Conservation (phyloP, 2,329 filamentous ascomycete genomes). For the Fusarium hostae region DNA sequence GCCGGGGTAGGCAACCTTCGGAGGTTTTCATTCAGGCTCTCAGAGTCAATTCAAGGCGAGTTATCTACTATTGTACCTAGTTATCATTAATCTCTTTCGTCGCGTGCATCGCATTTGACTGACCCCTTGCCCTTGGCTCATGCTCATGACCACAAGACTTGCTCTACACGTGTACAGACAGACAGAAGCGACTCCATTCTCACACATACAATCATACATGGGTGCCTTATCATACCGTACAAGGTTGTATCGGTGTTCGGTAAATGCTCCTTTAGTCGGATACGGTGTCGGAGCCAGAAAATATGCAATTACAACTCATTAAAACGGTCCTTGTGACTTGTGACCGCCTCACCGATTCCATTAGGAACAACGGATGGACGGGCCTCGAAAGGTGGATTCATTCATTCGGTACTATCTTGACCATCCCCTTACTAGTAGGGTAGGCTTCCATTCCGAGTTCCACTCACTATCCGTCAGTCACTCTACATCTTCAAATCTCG, state of each 20-base stretch:
- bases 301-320: constrained; percentile 34
- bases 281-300: constrained; percentile 7
- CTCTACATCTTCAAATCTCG: constrained; percentile 38
- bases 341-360: constrained; percentile 37
- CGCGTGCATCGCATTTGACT: neutral
- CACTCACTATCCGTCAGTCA: constrained; percentile 25
- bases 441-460: constrained; percentile 37
- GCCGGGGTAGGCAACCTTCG: constrained; percentile 32
- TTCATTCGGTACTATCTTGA: constrained; percentile 18
- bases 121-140: neutral
- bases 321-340: constrained; percentile 8
- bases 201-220: constrained; percentile 7
- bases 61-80: neutral
- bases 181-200: constrained; percentile 17
- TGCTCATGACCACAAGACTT: constrained; percentile 13
- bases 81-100: constrained; percentile 14
- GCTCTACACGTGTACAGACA: constrained; percentile 23
- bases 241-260: constrained; percentile 6
- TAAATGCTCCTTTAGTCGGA: constrained; percentile 4
- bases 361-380: neutral
- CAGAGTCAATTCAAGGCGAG: constrained; percentile 7
- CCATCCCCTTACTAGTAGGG: constrained; percentile 3
- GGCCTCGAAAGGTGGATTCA: constrained; percentile 21
- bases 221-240: constrained; percentile 14
- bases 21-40: constrained; percentile 31